These are phyloP conservation scores for Phaeosphaeria sp. DNA, from an alignment of 2,329 filamentous ascomycete genomes.

Conservation along the genomic window DNA sequence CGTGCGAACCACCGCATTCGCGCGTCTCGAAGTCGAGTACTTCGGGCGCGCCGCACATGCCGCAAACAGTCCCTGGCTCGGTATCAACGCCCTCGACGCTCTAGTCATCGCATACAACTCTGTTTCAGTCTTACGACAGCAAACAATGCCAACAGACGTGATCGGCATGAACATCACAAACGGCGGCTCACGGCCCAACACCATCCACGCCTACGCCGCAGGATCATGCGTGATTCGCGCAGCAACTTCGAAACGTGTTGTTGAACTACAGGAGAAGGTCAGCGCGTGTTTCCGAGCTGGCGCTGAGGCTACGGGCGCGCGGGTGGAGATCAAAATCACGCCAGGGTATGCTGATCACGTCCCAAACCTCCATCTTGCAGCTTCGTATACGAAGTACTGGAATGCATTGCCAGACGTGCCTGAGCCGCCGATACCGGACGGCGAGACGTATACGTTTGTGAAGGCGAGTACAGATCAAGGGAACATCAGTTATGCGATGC, in stretches of 20 bases:
- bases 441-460: constrained; percentile 25
- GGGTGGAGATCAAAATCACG: constrained; percentile 52
- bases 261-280: constrained; percentile 40
- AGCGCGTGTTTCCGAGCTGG: constrained; percentile 56
- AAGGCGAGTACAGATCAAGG: constrained; percentile 67
- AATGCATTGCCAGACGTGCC: constrained; percentile 22
- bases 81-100: constrained; percentile 52
- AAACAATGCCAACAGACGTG: constrained; percentile 50
- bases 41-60: constrained; percentile 45
- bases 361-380: constrained; percentile 59
- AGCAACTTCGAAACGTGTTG: constrained; percentile 31
- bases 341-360: constrained; percentile 63
- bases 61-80: constrained; percentile 49
- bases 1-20: constrained; percentile 14
- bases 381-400: constrained; percentile 39
- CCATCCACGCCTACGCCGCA: constrained; percentile 50
- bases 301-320: constrained; percentile 59
- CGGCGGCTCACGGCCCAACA: constrained; percentile 42
- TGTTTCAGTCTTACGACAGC: constrained; percentile 46
- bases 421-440: constrained; percentile 17
- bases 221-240: constrained; percentile 49
- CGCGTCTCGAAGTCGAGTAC: constrained; percentile 28
- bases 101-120: constrained; percentile 42
- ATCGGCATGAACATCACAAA: constrained; percentile 44
- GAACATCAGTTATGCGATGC: constrained; percentile 64